Evolutionary conservation across 2,329 filamentous ascomycete species (phyloP).

Genomic region (Ophiostoma australiae): DNA sequence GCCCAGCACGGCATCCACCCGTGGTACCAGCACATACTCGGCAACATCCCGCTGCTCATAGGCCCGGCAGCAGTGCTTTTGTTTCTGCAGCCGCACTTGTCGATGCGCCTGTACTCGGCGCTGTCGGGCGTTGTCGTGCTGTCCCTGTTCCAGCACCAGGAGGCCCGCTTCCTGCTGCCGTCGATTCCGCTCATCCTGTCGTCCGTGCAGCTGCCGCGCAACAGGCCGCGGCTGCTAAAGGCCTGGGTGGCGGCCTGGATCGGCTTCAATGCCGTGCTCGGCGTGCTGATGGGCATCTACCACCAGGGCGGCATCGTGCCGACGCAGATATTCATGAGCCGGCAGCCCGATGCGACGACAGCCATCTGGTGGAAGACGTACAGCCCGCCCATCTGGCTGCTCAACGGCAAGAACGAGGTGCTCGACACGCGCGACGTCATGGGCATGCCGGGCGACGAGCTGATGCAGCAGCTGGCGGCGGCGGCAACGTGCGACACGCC

Average conservation of each 20-base stretch:
- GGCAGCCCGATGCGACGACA: slow-evolving; percentile 61
- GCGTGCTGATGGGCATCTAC: slow-evolving; percentile 71
- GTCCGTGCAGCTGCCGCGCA: slow-evolving; percentile 61
- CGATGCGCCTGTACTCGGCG: slow-evolving; percentile 65
- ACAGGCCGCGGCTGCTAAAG: slow-evolving; percentile 44
- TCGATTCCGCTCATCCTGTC: slow-evolving; percentile 72
- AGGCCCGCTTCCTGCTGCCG: slow-evolving; percentile 72
- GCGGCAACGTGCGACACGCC: slow-evolving; percentile 60
- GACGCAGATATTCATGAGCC: slow-evolving; percentile 68
- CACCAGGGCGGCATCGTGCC: slow-evolving; percentile 77
- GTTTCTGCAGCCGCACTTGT: slow-evolving; percentile 53
- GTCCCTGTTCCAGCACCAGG: slow-evolving; percentile 72
- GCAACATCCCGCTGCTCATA: slow-evolving; percentile 66
- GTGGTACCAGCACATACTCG: slow-evolving; percentile 69
- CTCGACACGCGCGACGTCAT: slow-evolving; percentile 69
- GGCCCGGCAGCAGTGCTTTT: slow-evolving; percentile 63
- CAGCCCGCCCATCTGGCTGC: slow-evolving; percentile 72
- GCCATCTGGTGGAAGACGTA: slow-evolving; percentile 86
- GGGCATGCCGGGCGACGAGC: slow-evolving; percentile 58
- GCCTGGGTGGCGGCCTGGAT: slow-evolving; percentile 61
- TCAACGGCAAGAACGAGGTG: slow-evolving; percentile 69
- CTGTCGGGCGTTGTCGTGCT: slow-evolving; percentile 65
- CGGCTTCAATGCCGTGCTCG: slow-evolving; percentile 62
- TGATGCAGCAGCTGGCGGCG: slow-evolving; percentile 55
- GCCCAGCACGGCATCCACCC: slow-evolving; percentile 72